Percentiles rank a stretch among this genome's conserved stretches.
These are phyloP conservation scores for Micractinium conductrix DNA, from an alignment of 139 green algal species.

Conservation along the genomic window DNA sequence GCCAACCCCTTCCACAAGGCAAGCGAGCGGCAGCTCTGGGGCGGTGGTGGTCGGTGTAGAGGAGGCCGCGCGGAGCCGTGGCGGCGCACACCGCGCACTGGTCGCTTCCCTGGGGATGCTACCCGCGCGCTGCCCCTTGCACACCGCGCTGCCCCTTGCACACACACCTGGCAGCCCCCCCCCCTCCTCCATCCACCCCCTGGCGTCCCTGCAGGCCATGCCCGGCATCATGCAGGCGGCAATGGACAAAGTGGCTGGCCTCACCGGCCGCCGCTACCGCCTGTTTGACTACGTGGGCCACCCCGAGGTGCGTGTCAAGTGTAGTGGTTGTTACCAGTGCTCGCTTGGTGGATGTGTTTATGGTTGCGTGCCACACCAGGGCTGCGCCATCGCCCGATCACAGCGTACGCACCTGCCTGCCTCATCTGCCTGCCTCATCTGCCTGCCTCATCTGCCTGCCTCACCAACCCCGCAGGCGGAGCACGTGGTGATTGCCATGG, in stretches of 20 bases:
- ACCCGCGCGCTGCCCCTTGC: too few species aligned
- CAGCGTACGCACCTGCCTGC: background rate
- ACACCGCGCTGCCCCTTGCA: too few species aligned
- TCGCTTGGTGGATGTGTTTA: too few species aligned
- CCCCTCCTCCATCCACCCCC: too few species aligned
- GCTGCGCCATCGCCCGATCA: too few species aligned
- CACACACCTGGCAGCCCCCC: too few species aligned
- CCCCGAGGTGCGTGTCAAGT: constrained; percentile 23
- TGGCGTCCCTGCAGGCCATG: constrained; percentile 42
- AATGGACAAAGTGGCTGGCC: constrained; percentile 47
- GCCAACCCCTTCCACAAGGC: constrained; percentile 58
- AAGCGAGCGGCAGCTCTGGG: too few species aligned
- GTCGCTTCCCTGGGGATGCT: too few species aligned
- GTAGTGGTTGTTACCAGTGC: too few species aligned
- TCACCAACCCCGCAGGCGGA: constrained; percentile 39
- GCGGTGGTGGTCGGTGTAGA: too few species aligned
- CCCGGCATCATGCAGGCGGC: constrained; percentile 46
- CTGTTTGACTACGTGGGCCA: constrained; percentile 65
- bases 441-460: background rate
- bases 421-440: background rate
- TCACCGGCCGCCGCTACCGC: constrained; percentile 56
- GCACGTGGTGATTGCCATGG: constrained; percentile 59
- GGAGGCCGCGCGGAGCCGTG: too few species aligned
- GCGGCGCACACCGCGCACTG: too few species aligned
- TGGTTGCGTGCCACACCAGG: background rate